These are phyloP conservation scores for Lactarius sp. DNA, from an alignment of 768 basidiomycete genomes.

Conservation along the genomic window DNA sequence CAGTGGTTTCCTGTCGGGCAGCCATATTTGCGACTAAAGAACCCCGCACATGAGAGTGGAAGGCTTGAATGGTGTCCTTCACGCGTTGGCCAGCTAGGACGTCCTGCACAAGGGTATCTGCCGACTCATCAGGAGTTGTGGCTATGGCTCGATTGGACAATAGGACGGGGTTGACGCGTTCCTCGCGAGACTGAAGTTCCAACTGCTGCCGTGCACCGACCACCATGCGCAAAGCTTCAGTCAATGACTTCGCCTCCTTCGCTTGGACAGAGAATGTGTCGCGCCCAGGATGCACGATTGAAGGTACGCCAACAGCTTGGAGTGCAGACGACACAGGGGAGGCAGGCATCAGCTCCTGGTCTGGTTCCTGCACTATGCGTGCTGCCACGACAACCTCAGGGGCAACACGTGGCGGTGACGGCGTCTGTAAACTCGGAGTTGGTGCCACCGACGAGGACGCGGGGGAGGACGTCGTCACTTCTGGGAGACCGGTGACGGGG, in stretches of 20 bases:
- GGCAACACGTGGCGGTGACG: constrained; percentile 28
- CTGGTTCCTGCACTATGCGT: constrained; percentile 17
- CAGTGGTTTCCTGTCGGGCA: constrained; percentile 44
- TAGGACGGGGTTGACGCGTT: constrained; percentile 60
- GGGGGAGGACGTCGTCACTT: constrained; percentile 15
- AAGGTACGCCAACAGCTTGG: constrained; percentile 9
- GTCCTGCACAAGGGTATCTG: constrained; percentile 46
- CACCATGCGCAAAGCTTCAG: constrained; percentile 59
- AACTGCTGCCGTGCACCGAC: constrained; percentile 55
- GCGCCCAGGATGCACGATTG: neutral
- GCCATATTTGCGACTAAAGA: constrained; percentile 52
- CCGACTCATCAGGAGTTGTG: constrained; percentile 33
- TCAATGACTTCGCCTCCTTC: constrained; percentile 33
- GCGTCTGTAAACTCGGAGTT: constrained; percentile 24
- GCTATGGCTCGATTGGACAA: constrained; percentile 51
- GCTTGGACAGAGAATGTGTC: constrained; percentile 10
- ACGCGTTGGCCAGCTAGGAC: constrained; percentile 38
- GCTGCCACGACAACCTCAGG: constrained; percentile 26
- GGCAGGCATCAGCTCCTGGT: constrained; percentile 21
- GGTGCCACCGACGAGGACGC: constrained; percentile 12
- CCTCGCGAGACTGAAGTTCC: constrained; percentile 57
- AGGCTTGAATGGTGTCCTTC: constrained; percentile 36
- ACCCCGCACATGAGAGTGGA: constrained; percentile 38
- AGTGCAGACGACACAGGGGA: constrained; percentile 11
- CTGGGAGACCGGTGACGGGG: constrained; percentile 3